Base-by-base conservation (phyloP, 352 stramenopile species). In the Pythium utonaiense region DNA sequence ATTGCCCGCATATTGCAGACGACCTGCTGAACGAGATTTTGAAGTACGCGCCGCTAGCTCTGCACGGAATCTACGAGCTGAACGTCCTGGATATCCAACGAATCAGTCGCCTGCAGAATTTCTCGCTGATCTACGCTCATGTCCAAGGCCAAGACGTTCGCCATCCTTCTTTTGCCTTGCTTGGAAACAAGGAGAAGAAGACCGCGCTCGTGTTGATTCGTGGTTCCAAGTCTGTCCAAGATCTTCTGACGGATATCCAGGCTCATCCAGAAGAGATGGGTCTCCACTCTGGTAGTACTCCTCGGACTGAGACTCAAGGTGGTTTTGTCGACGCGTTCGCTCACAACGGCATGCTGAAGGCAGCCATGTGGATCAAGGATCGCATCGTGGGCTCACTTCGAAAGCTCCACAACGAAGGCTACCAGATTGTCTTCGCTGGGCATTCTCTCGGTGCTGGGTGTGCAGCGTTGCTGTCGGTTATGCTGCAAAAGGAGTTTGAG, bases 361-460 rank as follows among this genome's bases (percentile, higher is more conserved):
- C 86, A 22, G 83, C 87, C 12, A 88, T 91, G 79, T 93, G 83
- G 84, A 92, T 95, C 47, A 95, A 91, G 42, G 78, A 92, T 19
- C 78, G 83, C 19, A 90, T 93, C 40, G 76, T 93, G 22, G 72
- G 78, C 21, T 91, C 86, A 1, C 59, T 95, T 49, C 79, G 83
- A 19, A 76, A 85, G 40, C 55, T 95, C 0, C 76, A 93, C 55
- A 68, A 75, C 9, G 77, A 91, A 74, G 86, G 86, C 2, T 95
- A 93, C 56, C 74, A 87, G 22, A 86, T 95, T 54, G 81, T 91
- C 0, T 83, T 95, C 42, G 78, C 83, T 1, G 86, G 86, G 12
- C 86, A 95, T 53, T 95, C 86, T 6, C 71, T 95, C 19, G 86
- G 86, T 36, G 86, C 78, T 47, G 86, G 86, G 0, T 92, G 85